Base-by-base conservation (phyloP, 2,329 filamentous ascomycete genomes). In the Trichoderma koningii region DNA sequence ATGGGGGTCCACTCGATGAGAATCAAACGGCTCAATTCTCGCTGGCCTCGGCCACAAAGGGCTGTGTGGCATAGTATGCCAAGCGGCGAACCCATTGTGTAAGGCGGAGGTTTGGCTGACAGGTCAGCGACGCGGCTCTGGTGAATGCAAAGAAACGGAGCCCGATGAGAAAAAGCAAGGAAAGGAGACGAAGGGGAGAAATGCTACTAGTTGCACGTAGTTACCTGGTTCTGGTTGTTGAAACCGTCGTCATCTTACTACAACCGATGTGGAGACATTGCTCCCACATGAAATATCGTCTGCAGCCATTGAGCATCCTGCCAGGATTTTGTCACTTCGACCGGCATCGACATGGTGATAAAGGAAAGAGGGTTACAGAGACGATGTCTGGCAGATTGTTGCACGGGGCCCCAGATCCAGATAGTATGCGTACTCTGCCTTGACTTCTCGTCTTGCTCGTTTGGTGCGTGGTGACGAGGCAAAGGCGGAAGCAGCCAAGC, bases 101-200 rank as follows among this genome's bases (percentile, higher is more conserved):
- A 51, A 57, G 52, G 64, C 45, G 55, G 48, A 64, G 45, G 44
- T 28, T 50, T 64, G 42, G 61, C 60, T 63, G 61, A 64, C 61
- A 56, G 30, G 61, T 53, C 52, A 50, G 51, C 51, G 52, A 34
- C 23, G 48, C 59, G 59, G 19, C 44, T 64, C 56, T 42, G 52
- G 55, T 48, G 44, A 64, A 41, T 55, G 53, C 61, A 64, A 50
- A 48, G 61, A 44, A 56, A 64, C 53, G 52, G 52, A 56, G 53
- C 28, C 51, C 30, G 52, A 19, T 55, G 56, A 41, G 30, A 5
- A 26, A 17, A 14, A 17, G 21, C 38, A 30, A 47, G 55, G 28
- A n/a, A 63, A 30, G 19, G 23, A 38, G 52, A 55, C 21, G 4
- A 17, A 42, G 19, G 34, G 38, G n/a, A 44, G 7, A 44, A 12